Base-by-base conservation (phyloP, 2,329 filamentous ascomycete species). In the Apiospora arundinis region DNA sequence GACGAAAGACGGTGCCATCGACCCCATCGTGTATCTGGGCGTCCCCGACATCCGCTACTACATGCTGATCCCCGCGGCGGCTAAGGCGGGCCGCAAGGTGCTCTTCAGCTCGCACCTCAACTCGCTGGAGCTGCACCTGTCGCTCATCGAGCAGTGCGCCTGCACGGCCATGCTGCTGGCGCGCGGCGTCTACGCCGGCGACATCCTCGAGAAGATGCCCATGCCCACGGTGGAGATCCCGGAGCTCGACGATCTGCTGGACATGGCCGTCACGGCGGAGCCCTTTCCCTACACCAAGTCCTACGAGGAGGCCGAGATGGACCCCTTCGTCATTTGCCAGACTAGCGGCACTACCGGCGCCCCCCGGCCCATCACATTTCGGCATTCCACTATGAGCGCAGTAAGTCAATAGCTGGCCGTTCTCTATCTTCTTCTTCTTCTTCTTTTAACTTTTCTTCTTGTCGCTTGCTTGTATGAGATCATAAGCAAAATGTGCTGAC, bases 11-110 rank as follows among this genome's bases (percentile, higher is more conserved):
- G 66, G 71, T 5, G 70, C 25, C 49, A 70, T 75, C 28, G 74
- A 75, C 25, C 73, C 74, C 25, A 69, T 75, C 42, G 70, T 73
- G 1, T 75, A 75, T 46, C 74, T 75, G 45, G 74, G 74, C 9
- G 71, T 73, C 1, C 71, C 70, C 16, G 74, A 75, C 70, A 52
- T 75, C n/a, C 72, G 74, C n/a, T 75, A 75, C 37, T 73, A 75
- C 48, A 73, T 75, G 70, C 63, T 75, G 23, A 73, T 73, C 46
- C 72, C 73, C 65, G 74, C 74, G 14, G 74, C 72, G 28, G 74
- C 73, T 72, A 86, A 86, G 75, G 81, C 82, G 2, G 83, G 84
- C 2, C 83, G 85, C 73, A 82, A 82, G 69, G 78, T 80, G 14
- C 72, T 82, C 0, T 73, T 82, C 9, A 75, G 73, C 42, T 82